Conservation (phyloP, 2,329 filamentous ascomycete genomes). For the Epichloe glyceriae region DNA sequence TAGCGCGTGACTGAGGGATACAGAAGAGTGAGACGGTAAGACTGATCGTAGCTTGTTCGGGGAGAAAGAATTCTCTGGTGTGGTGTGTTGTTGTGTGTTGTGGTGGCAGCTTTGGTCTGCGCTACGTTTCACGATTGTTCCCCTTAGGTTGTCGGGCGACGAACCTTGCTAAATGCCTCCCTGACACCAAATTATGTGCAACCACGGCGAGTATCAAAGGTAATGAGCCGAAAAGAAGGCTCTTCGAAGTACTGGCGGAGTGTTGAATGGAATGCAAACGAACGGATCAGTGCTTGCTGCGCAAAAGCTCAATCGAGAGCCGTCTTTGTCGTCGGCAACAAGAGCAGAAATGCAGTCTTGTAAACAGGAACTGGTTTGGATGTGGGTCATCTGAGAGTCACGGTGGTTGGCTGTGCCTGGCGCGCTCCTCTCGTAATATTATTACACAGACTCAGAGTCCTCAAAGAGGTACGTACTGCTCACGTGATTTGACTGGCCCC, state of each 20-base stretch:
- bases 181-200: neutral
- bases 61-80: neutral
- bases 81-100: neutral
- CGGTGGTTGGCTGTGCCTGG: neutral
- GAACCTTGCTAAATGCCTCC: neutral
- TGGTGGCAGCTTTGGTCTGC: neutral
- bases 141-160: neutral
- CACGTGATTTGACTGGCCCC: constrained; percentile 15
- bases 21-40: neutral
- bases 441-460: neutral
- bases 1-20: neutral
- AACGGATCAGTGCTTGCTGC: neutral
- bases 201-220: neutral
- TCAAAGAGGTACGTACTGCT: constrained; percentile 1
- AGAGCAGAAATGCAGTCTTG: constrained; percentile 1
- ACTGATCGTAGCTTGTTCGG: neutral
- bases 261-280: neutral
- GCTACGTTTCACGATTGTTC: constrained; percentile 8
- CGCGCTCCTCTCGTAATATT: neutral
- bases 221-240: neutral
- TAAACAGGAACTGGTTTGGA: constrained; percentile 3
- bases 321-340: neutral
- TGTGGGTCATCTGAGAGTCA: constrained; percentile 1
- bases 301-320: neutral
- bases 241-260: neutral